phyloP scores from a whole-genome alignment of 2,329 filamentous ascomycete genomes.

The Rhynchosporium graminicola region DNA sequence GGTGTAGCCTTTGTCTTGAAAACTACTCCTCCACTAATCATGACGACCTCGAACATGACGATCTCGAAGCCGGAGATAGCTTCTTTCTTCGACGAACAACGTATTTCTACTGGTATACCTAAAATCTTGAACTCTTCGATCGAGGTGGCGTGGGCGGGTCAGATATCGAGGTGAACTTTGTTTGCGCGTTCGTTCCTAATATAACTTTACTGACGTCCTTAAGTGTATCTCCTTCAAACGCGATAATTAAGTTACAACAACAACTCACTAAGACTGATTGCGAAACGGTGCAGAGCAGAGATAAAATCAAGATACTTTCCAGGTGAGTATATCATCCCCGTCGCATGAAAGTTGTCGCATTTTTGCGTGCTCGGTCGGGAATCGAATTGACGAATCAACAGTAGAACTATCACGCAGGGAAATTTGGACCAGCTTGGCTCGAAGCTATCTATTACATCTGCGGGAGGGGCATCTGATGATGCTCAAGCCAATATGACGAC shows the following conservation, averaged over 20 bases:
- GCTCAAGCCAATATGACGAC: too few species aligned
- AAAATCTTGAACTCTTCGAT: background rate
- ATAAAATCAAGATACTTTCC: background rate
- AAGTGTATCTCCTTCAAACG: too few species aligned
- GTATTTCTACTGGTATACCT: background rate
- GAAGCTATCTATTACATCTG: background rate
- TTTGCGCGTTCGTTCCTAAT: background rate
- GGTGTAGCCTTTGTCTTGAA: too few species aligned
- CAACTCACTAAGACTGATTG: background rate
- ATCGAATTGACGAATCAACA: background rate
- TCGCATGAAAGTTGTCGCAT: too few species aligned
- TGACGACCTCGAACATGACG: background rate
- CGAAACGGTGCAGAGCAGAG: background rate
- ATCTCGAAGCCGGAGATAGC: background rate
- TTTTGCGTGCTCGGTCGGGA: too few species aligned
- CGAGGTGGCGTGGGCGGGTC: background rate
- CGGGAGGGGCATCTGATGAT: too few species aligned
- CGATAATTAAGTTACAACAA: background rate
- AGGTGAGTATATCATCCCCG: background rate
- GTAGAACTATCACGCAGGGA: background rate
- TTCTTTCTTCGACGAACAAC: background rate
- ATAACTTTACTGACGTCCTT: too few species aligned
- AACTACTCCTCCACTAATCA: too few species aligned
- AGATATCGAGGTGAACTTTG: background rate
- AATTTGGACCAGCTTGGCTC: background rate